Percentiles rank a stretch among this genome's conserved stretches.
phyloP scores from a whole-genome alignment of 2,329 filamentous ascomycete genomes.

The Aspergillus sp. region DNA sequence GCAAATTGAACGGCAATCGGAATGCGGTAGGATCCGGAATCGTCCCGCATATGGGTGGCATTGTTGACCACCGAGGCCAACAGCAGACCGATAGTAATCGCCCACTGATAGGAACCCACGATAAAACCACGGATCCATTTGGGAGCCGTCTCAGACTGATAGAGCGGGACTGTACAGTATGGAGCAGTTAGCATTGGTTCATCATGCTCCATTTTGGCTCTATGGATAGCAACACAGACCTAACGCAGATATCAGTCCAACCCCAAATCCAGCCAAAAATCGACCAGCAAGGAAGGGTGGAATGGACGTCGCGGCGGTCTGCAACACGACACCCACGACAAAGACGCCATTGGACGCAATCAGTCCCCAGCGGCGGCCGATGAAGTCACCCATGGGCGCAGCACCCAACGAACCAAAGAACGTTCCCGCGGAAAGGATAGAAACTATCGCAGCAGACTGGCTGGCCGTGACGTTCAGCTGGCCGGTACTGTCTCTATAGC shows the following conservation, averaged over 20 bases:
- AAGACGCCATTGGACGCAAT: constrained; percentile 34
- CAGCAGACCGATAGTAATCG: constrained; percentile 73
- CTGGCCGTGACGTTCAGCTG: constrained; percentile 56
- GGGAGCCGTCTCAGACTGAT: constrained; percentile 77
- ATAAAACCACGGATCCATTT: constrained; percentile 74
- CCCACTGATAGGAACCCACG: constrained; percentile 77
- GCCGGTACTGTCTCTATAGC: constrained; percentile 30
- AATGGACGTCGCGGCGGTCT: constrained; percentile 30
- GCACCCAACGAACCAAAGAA: constrained; percentile 72
- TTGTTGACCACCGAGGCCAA: constrained; percentile 73
- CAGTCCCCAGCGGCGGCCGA: constrained; percentile 45
- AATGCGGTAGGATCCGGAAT: constrained; percentile 72
- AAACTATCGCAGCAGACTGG: constrained; percentile 60
- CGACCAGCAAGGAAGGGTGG: constrained; percentile 50
- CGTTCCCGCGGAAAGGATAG: constrained; percentile 70
- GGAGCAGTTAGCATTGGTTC: constrained; percentile 2
- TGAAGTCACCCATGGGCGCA: constrained; percentile 54
- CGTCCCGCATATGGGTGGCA: constrained; percentile 59
- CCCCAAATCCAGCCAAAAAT: constrained; percentile 55
- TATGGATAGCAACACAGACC: constrained; percentile 50
- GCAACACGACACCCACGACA: constrained; percentile 35
- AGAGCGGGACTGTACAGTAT: constrained; percentile 47
- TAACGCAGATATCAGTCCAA: constrained; percentile 75
- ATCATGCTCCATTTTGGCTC: not conserved
- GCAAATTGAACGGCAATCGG: constrained; percentile 76